Conservation (phyloP, 2,329 filamentous ascomycete species). For the Trichoderma breve region DNA sequence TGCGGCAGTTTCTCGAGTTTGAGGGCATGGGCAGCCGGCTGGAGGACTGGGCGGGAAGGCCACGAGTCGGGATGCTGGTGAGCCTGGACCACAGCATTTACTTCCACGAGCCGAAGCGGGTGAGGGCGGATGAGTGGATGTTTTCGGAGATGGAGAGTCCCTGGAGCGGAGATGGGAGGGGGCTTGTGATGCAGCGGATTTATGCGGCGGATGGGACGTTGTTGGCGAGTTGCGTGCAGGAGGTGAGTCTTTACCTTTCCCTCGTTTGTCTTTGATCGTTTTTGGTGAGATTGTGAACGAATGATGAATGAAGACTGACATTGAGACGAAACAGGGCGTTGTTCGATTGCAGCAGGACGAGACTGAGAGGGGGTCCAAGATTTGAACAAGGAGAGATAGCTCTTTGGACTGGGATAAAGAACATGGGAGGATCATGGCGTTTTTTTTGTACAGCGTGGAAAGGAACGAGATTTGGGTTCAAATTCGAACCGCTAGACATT, state of each 20-base stretch:
- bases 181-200: constrained; percentile 72
- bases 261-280: background rate
- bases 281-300: too few species aligned
- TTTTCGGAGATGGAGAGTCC: constrained; percentile 76
- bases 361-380: constrained; percentile 34
- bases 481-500: background rate
- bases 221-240: constrained; percentile 77
- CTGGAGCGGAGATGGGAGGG: constrained; percentile 75
- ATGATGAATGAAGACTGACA: background rate
- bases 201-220: constrained; percentile 68
- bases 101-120: constrained; percentile 59
- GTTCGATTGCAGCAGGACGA: constrained; percentile 48
- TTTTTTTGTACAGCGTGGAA: background rate
- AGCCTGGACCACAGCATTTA: constrained; percentile 74
- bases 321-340: constrained; percentile 42
- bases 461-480: background rate
- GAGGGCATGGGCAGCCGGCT: constrained; percentile 42
- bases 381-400: constrained; percentile 26
- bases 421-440: background rate
- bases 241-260: constrained; percentile 50
- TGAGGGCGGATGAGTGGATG: constrained; percentile 72
- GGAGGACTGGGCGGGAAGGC: constrained; percentile 50
- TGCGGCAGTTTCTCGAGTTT: constrained; percentile 41
- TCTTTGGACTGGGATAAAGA: background rate
- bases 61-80: constrained; percentile 79